Evolutionary conservation across 2,329 filamentous ascomycete species (phyloP), one percentile per base, ranked within the genome.

Genomic region (Xylaria sp.): DNA sequence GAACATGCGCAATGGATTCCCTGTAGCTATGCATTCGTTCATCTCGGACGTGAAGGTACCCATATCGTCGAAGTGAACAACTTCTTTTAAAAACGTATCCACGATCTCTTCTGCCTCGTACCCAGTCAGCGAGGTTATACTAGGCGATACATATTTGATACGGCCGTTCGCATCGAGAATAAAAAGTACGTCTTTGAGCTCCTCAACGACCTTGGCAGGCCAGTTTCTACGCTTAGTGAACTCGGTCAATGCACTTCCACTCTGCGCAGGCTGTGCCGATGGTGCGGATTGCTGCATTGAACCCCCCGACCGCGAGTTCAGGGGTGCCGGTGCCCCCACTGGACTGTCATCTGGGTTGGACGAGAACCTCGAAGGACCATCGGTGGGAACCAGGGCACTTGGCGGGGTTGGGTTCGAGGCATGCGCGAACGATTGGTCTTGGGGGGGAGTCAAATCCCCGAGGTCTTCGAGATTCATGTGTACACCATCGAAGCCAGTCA

Each of bases 181-280:
- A 77, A 97, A 90, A 63, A 97, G 81, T 73, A 97, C 89, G 79
- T 97, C 95, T 77, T 91, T 92, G 73, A 98, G 84, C 83, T 97
- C 94, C 79, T 97, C 93, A 28, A 97, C 88, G 13, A 97, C 91
- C 72, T 93, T 91, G 78, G 94, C 92, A 18, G 93, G 91, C 95
- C 95, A 97, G 77, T 96, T 88, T 67, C 85, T 82, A 73, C 86
- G 81, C 78, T 88, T 88, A 52, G 86, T 88, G 69, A 88, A 88
- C 76, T 88, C 86, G 68, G 85, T 87, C 70, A 88, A 74, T 18
- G 83, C 84, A 74, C 78, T 85, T 63, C 78, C 78, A 68, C 76
- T 77, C 28, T 78, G 75, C 28, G 78, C 52, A 67, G 69, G 73
- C 73, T 60, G 76, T 73, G 20, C n/a, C 28, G 66, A 34, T 7